Conservation (phyloP, 2,329 filamentous ascomycete species). For the Penicillium expansum region DNA sequence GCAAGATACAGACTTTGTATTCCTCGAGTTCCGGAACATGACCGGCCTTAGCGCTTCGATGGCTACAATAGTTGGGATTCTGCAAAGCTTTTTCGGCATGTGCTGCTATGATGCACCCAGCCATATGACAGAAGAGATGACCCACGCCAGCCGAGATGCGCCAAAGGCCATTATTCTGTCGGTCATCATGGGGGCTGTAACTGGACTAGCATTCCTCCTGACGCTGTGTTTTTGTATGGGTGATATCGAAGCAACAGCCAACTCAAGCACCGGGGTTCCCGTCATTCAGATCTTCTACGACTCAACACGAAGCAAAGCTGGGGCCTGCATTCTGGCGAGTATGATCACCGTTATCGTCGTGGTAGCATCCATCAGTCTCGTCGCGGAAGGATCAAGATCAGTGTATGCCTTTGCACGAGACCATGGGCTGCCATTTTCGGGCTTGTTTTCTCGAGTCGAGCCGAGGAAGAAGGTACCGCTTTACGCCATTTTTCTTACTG, state of each 20-base stretch:
- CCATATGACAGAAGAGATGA: constrained; percentile 57
- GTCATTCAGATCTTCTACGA: constrained; percentile 55
- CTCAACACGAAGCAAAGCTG: constrained; percentile 43
- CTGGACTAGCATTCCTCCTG: constrained; percentile 51
- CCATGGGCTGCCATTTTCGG: constrained; percentile 16
- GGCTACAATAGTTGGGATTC: constrained; percentile 51
- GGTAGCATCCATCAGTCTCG: constrained; percentile 42
- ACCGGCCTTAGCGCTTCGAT: constrained; percentile 53
- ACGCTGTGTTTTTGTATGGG: constrained; percentile 53
- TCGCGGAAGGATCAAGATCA: constrained; percentile 45
- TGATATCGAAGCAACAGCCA: constrained; percentile 48
- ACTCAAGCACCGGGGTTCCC: constrained; percentile 50
- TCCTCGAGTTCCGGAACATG: constrained; percentile 54
- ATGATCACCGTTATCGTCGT: constrained; percentile 48
- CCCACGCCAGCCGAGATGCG: constrained; percentile 11
- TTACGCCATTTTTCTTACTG: constrained; percentile 2
- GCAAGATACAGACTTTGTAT: constrained; percentile 54
- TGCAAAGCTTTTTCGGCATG: constrained; percentile 56
- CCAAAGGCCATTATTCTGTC: constrained; percentile 39
- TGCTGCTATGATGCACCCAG: constrained; percentile 48
- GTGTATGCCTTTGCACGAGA: constrained; percentile 36
- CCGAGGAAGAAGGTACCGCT: constrained; percentile 5
- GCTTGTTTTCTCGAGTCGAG: constrained; percentile 2
- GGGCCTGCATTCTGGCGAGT: constrained; percentile 43
- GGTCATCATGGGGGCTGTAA: constrained; percentile 46